Percentiles rank a stretch among this genome's conserved stretches.
These are phyloP conservation scores for Capsicum chinense DNA, from an alignment of 257 asterid genomes.

Conservation along the genomic window DNA sequence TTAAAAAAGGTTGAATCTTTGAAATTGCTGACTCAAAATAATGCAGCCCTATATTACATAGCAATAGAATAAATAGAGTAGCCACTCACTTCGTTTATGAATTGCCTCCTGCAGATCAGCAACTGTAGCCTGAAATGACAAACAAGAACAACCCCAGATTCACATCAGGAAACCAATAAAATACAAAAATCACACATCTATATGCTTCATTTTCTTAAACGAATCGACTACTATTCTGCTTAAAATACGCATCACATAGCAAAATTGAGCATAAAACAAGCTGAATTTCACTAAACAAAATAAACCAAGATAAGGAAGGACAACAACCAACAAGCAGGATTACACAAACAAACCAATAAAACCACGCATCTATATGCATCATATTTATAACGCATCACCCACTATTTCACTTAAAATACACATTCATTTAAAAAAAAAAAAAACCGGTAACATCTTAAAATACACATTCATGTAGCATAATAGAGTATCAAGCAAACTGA, in stretches of 20 bases:
- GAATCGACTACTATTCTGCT: neutral
- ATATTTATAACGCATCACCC: no score
- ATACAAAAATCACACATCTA: neutral
- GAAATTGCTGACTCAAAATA: neutral
- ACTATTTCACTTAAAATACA: no score
- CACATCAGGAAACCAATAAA: conserved; percentile 3
- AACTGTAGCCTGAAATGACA: conserved; percentile 72
- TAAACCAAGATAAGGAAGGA: neutral
- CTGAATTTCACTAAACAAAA: conserved; percentile 3
- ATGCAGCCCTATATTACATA: neutral
- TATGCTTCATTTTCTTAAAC: neutral
- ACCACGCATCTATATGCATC: no score
- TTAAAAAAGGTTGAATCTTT: neutral
- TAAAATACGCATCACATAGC: neutral
- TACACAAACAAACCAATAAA: no score
- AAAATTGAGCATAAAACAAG: conserved; percentile 5
- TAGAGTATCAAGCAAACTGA: no score
- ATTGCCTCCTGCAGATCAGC: conserved; percentile 95
- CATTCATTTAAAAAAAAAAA: no score
- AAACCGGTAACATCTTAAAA: no score
- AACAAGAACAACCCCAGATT: conserved; percentile 23
- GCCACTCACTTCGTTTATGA: conserved; percentile 70
- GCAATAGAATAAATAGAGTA: conserved; percentile 19
- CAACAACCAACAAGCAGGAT: no score
- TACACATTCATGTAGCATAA: no score